Base-by-base conservation (phyloP, 345 rosid species). In the Lepidium aucheri region DNA sequence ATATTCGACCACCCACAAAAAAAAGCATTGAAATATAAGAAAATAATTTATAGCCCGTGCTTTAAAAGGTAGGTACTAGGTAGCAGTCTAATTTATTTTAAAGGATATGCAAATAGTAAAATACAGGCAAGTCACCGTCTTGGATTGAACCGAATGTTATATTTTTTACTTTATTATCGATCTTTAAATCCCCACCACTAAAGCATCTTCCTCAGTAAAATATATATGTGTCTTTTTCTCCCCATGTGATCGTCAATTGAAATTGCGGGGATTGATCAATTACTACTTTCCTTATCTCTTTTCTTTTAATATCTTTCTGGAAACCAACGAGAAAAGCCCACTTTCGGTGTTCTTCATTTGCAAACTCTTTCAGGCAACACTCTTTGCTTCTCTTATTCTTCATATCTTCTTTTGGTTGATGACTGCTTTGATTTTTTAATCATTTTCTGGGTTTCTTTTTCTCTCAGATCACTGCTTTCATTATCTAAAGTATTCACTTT, bases 161-260 rank as follows among this genome's bases (percentile, higher is more conserved):
- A n/a, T 6, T 54, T 14, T 7, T 54, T 10, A 60, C 12, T 30
- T 30, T 20, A 28, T 56, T 63, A 56, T 47, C 30, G 49, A 55
- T 55, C 50, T 54, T 71, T 56, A 55, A 49, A 55, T 16, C 58
- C 52, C 55, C 69, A 70, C 63, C 65, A 65, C 16, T 40, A 33
- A 32, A 47, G 71, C 61, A 57, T 65, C 39, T 46, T 14, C 18
- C 28, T 28, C 41, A 35, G 72, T 65, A 45, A 24, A 52, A 35
- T 51, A 59, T n/a, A n/a, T n/a, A n/a, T n/a, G n/a, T 16, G 72
- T 52, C 67, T 66, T 17, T 65, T 51, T 65, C 72, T 59, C 18
- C 38, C 47, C 72, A 59, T 73, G 67, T 65, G 77, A 65, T 73
- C 39, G 58, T 66, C 15, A 2, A 6, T 51, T 59, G 26, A 68